Evolutionary conservation across 305 asterid species (phyloP).

Genomic region (Fraxinus sp.): DNA sequence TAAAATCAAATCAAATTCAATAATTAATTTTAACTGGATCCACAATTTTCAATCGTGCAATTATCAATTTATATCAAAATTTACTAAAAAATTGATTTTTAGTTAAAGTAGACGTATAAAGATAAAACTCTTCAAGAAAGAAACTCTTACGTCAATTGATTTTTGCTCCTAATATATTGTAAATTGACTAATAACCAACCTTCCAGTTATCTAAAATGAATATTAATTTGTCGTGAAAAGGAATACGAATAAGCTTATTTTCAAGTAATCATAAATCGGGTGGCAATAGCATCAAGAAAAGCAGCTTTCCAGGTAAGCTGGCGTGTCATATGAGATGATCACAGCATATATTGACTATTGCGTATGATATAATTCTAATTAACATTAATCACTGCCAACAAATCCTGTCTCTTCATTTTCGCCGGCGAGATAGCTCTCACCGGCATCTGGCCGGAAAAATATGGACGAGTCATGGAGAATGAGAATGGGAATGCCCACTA

Average conservation of each 20-base stretch:
- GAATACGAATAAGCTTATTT: not conserved
- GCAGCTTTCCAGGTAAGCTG: constrained; percentile 34
- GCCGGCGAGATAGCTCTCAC: constrained; percentile 1
- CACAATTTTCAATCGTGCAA: not conserved
- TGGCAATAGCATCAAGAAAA: constrained; percentile 8
- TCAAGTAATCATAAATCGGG: not conserved
- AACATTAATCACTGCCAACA: constrained; percentile 22
- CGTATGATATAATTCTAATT: not conserved
- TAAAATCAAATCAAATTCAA: not conserved
- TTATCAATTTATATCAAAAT: not conserved
- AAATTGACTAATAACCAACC: not conserved
- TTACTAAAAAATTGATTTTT: not conserved
- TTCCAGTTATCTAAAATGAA: not conserved
- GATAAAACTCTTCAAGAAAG: not conserved
- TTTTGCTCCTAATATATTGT: not conserved
- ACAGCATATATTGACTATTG: not conserved
- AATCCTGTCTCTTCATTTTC: constrained; percentile 7
- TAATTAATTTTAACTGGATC: not conserved
- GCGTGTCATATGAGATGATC: constrained; percentile 13
- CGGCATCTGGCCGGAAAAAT: constrained; percentile 19
- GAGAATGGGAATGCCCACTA: constrained; percentile 58
- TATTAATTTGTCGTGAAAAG: not conserved
- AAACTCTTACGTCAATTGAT: not conserved
- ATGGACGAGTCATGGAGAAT: constrained; percentile 78
- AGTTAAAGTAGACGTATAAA: not conserved